phyloP scores from a whole-genome alignment of 768 basidiomycete species.

The Butyriboletus loyo region DNA sequence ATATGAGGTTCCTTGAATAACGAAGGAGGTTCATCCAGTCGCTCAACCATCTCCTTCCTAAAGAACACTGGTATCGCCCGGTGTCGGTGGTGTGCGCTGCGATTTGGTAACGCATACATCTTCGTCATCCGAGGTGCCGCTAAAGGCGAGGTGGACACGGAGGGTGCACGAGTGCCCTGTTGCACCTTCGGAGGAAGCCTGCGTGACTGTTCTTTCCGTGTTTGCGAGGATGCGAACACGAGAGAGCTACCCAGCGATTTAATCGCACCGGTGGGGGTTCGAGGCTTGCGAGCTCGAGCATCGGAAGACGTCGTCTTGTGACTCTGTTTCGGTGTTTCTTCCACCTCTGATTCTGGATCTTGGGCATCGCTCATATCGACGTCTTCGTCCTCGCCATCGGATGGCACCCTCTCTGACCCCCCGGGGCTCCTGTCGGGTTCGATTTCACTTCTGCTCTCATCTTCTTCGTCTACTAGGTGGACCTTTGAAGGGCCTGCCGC shows the following conservation, averaged over 20 bases:
- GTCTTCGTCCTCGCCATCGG: conserved; percentile 33
- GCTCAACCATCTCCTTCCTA: conserved; percentile 50
- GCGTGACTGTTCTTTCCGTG: conserved; percentile 13
- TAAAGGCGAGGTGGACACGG: conserved; percentile 4
- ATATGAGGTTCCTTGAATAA: conserved; percentile 46
- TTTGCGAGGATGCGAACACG: conserved; percentile 5
- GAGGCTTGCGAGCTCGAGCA: neutral
- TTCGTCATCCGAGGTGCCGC: conserved; percentile 28
- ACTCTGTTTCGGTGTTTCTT: conserved; percentile 7
- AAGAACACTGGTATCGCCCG: conserved; percentile 60
- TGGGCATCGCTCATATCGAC: conserved; percentile 21
- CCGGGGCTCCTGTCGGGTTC: conserved; percentile 37
- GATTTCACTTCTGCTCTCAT: conserved; percentile 56
- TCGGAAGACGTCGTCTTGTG: conserved; percentile 7
- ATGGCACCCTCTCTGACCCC: conserved; percentile 30
- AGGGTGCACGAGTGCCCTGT: conserved; percentile 1
- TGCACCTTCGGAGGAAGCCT: conserved; percentile 20
- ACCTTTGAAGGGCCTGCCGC: conserved; percentile 42
- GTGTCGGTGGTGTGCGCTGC: conserved; percentile 71
- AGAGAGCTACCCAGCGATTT: neutral
- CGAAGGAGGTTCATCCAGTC: conserved; percentile 48
- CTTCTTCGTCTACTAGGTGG: conserved; percentile 16
- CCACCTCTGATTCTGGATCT: conserved; percentile 15
- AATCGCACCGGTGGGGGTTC: neutral
- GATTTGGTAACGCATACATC: conserved; percentile 58